phyloP scores from a whole-genome alignment of 805 yeast species.

The Lachancea cidri region DNA sequence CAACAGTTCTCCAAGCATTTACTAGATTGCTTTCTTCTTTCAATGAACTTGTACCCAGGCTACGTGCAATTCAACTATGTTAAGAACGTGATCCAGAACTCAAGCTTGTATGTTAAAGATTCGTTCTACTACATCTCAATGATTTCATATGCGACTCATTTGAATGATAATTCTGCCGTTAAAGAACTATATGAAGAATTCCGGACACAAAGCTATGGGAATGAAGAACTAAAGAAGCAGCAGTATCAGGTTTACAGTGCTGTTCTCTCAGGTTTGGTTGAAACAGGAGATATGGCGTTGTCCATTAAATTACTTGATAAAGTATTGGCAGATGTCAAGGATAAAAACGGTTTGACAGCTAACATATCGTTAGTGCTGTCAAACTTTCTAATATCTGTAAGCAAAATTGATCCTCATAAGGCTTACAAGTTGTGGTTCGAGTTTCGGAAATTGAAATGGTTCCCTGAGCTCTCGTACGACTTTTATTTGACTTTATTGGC shows the following conservation, averaged over 20 bases:
- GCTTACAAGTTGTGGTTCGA: slow-evolving; percentile 35
- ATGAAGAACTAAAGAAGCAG: slow-evolving; percentile 22
- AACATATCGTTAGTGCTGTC: slow-evolving; percentile 41
- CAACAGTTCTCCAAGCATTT: slow-evolving; percentile 41
- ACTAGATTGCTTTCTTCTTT: slow-evolving; percentile 41
- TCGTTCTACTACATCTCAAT: slow-evolving; percentile 37
- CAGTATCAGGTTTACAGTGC: slow-evolving; percentile 48
- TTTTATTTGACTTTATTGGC: slow-evolving; percentile 34
- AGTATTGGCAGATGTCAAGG: slow-evolving; percentile 42
- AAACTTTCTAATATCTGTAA: slow-evolving; percentile 37
- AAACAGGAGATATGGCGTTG: slow-evolving; percentile 42
- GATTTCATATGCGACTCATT: slow-evolving; percentile 37
- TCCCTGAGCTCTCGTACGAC: slow-evolving; percentile 38
- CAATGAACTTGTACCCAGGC: slow-evolving; percentile 40
- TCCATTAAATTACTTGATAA: slow-evolving; percentile 57
- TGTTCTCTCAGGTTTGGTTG: slow-evolving; percentile 48
- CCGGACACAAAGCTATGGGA: slow-evolving; percentile 18
- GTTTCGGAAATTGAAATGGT: slow-evolving; percentile 36
- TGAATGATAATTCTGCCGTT: slow-evolving; percentile 36
- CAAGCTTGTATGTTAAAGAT: slow-evolving; percentile 25
- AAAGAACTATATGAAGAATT: slow-evolving; percentile 38
- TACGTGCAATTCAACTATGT: slow-evolving; percentile 32
- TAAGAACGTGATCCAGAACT: slow-evolving; percentile 25
- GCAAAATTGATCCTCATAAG: slow-evolving; percentile 31
- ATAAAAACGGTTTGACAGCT: slow-evolving; percentile 29